Percentiles rank a stretch among this genome's conserved stretches.
Evolutionary conservation across 2,329 filamentous ascomycete genomes (phyloP).

Genomic region (Keithomyces neogunnii): DNA sequence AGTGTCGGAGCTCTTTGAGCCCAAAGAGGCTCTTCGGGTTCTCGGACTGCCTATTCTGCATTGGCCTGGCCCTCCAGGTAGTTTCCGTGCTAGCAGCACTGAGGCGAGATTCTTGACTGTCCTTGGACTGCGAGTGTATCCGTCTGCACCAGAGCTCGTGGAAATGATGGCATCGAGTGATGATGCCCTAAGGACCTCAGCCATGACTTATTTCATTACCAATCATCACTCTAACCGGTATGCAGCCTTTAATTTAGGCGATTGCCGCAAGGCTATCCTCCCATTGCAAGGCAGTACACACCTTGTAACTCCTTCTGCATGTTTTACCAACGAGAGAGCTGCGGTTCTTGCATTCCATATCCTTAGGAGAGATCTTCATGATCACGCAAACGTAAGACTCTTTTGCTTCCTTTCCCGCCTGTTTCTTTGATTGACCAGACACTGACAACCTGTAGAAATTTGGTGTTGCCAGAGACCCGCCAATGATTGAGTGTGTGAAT

Average conservation of each 20-base stretch:
- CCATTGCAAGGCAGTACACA: constrained; percentile 63
- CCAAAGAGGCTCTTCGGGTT: constrained; percentile 58
- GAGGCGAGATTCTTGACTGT: constrained; percentile 68
- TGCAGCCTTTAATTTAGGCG: constrained; percentile 49
- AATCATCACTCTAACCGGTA: constrained; percentile 77
- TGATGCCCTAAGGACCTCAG: constrained; percentile 51
- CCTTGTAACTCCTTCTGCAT: constrained; percentile 65
- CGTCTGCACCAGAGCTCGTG: constrained; percentile 65
- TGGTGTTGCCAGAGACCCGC: constrained; percentile 75
- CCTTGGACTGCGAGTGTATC: constrained; percentile 66
- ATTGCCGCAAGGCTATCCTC: constrained; percentile 52
- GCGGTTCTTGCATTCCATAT: constrained; percentile 74
- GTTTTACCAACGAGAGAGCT: constrained; percentile 73
- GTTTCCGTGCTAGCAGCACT: constrained; percentile 52
- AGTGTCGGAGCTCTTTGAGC: constrained; percentile 74
- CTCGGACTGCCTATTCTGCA: constrained; percentile 70
- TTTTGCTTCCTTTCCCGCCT: no score
- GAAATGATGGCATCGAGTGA: constrained; percentile 64
- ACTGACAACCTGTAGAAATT: constrained; percentile 49
- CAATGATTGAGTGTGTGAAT: constrained; percentile 67
- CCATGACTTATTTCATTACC: constrained; percentile 74
- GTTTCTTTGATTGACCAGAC: not conserved
- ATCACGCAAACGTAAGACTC: constrained; percentile 53
- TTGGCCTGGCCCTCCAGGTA: constrained; percentile 63
- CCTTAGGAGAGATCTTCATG: constrained; percentile 64